Conservation (phyloP, 2,329 filamentous ascomycete genomes). For the Aspergillus sojae region DNA sequence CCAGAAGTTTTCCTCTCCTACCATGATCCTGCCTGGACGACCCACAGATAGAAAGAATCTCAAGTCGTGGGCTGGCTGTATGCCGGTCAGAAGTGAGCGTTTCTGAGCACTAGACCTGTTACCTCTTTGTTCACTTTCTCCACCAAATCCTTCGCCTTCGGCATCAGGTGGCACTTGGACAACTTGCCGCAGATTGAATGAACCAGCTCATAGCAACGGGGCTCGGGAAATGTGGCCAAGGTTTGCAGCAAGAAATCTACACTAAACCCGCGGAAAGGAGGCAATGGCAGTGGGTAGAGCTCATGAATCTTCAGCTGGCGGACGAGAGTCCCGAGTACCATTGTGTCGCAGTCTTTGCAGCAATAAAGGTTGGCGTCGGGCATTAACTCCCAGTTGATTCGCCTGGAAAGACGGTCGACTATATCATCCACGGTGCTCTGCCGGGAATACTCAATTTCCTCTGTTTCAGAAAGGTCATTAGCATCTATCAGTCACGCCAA, state of each 20-base stretch:
- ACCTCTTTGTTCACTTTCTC: neutral
- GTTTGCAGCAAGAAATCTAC: neutral
- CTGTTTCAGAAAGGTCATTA: neutral
- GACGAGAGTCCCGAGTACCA: slow-evolving; percentile 1
- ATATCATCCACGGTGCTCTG: neutral
- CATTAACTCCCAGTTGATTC: neutral
- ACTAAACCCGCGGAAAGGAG: neutral
- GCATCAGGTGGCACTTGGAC: slow-evolving; percentile 3
- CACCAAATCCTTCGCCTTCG: neutral
- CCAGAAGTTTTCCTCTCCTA: neutral
- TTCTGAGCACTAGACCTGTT: neutral
- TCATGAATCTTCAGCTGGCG: neutral
- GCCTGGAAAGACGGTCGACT: neutral
- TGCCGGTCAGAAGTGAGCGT: neutral
- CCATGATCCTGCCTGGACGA: neutral
- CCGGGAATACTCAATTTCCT: neutral
- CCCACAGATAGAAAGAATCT: neutral
- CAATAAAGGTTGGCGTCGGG: neutral
- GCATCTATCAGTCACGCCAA: neutral
- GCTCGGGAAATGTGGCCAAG: neutral
- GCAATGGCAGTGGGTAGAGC: slow-evolving; percentile 7
- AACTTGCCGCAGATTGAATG: neutral
- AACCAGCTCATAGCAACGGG: slow-evolving; percentile 6
- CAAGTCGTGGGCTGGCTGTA: neutral
- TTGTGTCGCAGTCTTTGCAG: slow-evolving; percentile 5